Conservation (phyloP, 2,329 filamentous ascomycete species). For the Periconia macrospinosa region DNA sequence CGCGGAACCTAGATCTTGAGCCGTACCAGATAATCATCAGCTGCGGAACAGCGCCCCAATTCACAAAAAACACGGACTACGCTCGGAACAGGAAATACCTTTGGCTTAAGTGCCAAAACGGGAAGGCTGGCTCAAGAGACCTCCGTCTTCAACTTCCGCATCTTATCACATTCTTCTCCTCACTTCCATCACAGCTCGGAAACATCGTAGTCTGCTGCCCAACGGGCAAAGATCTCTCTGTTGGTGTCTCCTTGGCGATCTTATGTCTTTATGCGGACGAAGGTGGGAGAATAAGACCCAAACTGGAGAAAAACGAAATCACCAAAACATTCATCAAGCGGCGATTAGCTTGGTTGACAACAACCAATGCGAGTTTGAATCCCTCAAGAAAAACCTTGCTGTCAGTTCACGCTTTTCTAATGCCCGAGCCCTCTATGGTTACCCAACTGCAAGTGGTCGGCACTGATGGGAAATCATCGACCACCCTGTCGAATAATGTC, state of each 20-base stretch:
- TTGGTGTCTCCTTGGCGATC: slow-evolving; percentile 75
- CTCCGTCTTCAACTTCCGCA: slow-evolving; percentile 70
- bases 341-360: slow-evolving; percentile 80
- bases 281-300: slow-evolving; percentile 51
- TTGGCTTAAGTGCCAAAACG: slow-evolving; percentile 67
- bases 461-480: too few species aligned
- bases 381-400: slow-evolving; percentile 80
- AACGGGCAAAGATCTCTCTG: slow-evolving; percentile 76
- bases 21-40: slow-evolving; percentile 44
- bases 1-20: slow-evolving; percentile 41
- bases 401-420: not conserved
- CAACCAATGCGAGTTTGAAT: slow-evolving; percentile 75
- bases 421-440: not conserved
- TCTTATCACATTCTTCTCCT: slow-evolving; percentile 59
- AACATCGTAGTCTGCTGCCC: slow-evolving; percentile 64
- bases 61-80: slow-evolving; percentile 10
- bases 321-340: slow-evolving; percentile 78
- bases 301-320: slow-evolving; percentile 40
- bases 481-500: too few species aligned
- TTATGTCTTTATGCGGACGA: slow-evolving; percentile 74
- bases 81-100: slow-evolving; percentile 49
- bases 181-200: not conserved
- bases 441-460: too few species aligned
- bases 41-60: slow-evolving; percentile 49
- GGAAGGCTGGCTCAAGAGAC: slow-evolving; percentile 80